Percentiles rank a stretch among this genome's conserved stretches.
phyloP scores from a whole-genome alignment of 106 monocot species.

The Posidonia australis region DNA sequence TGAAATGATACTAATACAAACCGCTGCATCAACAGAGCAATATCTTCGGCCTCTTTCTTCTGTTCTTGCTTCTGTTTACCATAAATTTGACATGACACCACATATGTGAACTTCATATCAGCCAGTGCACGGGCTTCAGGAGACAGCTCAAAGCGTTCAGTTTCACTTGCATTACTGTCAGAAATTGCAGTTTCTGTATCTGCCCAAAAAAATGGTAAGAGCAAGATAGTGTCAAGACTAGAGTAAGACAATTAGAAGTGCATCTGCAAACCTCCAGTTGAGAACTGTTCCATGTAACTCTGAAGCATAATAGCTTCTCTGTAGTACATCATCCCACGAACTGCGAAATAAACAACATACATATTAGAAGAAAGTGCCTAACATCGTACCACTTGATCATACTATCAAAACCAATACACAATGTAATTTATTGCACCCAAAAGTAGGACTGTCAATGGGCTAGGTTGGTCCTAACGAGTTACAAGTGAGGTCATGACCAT shows the following conservation, averaged over 20 bases:
- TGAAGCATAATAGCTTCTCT: conserved; percentile 81
- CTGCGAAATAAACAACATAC: conserved; percentile 20
- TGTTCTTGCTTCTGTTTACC: conserved; percentile 68
- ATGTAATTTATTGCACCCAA: no score
- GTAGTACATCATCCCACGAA: conserved; percentile 93
- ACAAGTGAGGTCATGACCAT: no score
- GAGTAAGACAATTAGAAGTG: neutral
- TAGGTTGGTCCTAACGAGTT: no score
- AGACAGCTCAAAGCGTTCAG: conserved; percentile 62
- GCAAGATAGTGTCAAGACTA: neutral
- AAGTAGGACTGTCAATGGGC: no score
- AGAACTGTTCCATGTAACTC: conserved; percentile 57
- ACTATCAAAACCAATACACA: no score
- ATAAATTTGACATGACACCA: conserved; percentile 87
- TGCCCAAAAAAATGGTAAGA: conserved; percentile 10
- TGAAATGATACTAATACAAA: conserved; percentile 6
- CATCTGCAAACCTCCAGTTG: conserved; percentile 22
- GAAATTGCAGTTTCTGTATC: conserved; percentile 28
- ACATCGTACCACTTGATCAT: neutral
- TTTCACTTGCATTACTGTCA: conserved; percentile 26
- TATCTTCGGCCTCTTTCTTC: conserved; percentile 67
- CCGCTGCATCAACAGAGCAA: conserved; percentile 75
- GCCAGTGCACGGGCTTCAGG: conserved; percentile 73
- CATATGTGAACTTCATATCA: conserved; percentile 81
- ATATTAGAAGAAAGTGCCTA: neutral